Conservation (phyloP, 2,329 filamentous ascomycete genomes). For the Epicoccum sorghinum region DNA sequence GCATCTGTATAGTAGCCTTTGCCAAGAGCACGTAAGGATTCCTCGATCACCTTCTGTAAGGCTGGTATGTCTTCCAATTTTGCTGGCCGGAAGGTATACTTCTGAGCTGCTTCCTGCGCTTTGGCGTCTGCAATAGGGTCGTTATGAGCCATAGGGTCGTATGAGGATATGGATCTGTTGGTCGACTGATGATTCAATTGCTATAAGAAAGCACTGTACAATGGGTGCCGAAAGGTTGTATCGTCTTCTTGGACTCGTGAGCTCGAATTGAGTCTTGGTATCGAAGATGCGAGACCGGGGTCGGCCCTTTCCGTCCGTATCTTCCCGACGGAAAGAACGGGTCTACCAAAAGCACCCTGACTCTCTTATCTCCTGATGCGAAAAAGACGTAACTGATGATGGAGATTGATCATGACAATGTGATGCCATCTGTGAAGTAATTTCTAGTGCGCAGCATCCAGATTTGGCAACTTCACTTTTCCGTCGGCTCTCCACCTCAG, state of each 20-base stretch:
- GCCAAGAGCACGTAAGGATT: constrained; percentile 36
- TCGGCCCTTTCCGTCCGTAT: constrained; percentile 9
- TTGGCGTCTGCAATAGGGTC: constrained; percentile 40
- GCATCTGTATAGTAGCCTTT: constrained; percentile 38
- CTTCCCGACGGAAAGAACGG: constrained; percentile 13
- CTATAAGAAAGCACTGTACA: too few species aligned
- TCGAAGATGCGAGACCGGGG: constrained; percentile 10
- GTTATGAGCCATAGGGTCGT: constrained; percentile 2
- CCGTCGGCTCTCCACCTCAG: neutral
- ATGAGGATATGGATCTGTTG: neutral
- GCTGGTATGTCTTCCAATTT: constrained; percentile 39
- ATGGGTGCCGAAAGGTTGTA: too few species aligned
- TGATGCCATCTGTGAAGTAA: too few species aligned
- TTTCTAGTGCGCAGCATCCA: neutral
- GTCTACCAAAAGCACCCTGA: neutral
- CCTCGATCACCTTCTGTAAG: constrained; percentile 36
- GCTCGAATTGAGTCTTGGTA: neutral
- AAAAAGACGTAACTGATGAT: neutral
- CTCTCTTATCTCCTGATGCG: neutral
- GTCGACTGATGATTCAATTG: neutral
- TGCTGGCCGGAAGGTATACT: constrained; percentile 37
- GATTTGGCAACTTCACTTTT: neutral
- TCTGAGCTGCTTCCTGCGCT: constrained; percentile 42
- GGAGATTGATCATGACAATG: neutral
- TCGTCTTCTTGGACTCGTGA: neutral